Base-by-base conservation (phyloP, 805 yeast species). In the Saccharomycopsis vini region DNA sequence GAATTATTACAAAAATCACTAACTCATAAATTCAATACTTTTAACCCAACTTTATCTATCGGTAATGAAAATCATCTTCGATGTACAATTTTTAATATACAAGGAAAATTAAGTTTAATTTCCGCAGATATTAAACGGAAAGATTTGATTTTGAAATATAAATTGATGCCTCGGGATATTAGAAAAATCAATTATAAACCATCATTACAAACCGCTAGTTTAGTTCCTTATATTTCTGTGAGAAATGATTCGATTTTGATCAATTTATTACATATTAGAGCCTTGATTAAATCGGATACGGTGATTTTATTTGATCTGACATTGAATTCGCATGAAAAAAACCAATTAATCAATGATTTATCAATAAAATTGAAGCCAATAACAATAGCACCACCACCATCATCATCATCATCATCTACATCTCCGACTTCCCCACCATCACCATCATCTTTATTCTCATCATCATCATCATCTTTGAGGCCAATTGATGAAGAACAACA, bases 201-300 rank as follows among this genome's bases (percentile, higher is more conserved):
- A 3, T 72, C 69, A 45, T 81, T 84, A 28, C 70, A 79, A 21
- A 69, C 81, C 34, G n/a, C 43, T n/a, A 95, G 87, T 60, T 85
- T 90, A 18, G 89, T 89, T 3, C 98, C 98, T 0, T 77, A 87
- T 16, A 81, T 92, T 37, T 79, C 89, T 47, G 87, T 88, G 19
- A 72, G 97, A 47, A 71, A 77, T 30, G 76, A 77, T 54, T 81
- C 94, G 42, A 83, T 90, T 16, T 66, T 92, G 43, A 77, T 92
- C 39, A 89, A 88, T 57, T 62, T 92, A 56, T 64, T 92, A 31
- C 92, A 89, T 58, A 87, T 92, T 40, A 82, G 92, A 52, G 97
- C 97, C 1, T 68, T 92, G 38, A 76, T 92, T n/a, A 84, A 82
- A 54, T 71, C 75, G 34, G 86, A 90, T 54, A 67, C 72, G 50